Base-by-base conservation (phyloP, 441 rosid species). In the Lepidium campestre region DNA sequence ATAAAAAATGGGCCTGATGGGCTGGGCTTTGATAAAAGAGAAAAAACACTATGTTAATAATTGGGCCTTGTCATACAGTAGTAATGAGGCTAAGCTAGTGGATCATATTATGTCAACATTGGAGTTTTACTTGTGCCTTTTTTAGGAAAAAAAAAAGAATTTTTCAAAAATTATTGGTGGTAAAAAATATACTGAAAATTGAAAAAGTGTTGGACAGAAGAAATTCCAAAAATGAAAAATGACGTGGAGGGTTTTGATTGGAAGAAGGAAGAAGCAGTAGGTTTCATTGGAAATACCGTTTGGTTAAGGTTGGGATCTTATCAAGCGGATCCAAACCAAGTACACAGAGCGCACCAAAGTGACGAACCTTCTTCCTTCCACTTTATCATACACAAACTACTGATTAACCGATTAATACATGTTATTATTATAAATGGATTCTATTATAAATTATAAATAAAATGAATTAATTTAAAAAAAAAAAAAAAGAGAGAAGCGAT, bases 181-280 rank as follows among this genome's bases (percentile, higher is more conserved):
- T n/a, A 23, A 23, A 6, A 31, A 6, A 23, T 36, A 48, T 3
- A 25, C 3, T 25, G 32, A 12, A 23, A 6, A 7, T 5, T 10
- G 23, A 17, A 36, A 20, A 12, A 3, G 1, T 3, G 13, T 1
- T 12, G 5, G 48, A 10, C 25, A 10, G n/a, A 58, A 40, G 17
- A 58, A 40, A 25, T 40, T 5, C 15, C 44, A 62, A 62, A 29
- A 29, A 0, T 44, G 31, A 22, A 34, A 48, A 22, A 1, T 22
- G 15, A 62, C 63, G 75, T 70, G 70, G 65, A 47, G 1, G 53
- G 0, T 6, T 39, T 2, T 31, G 39, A 71, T 48, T 56, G 70
- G 70, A 25, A 13, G 58, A 71, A 15, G 29, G 6, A 50, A 19
- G 1, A 59, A 60, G 18, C 29, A 19, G 8, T 57, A 39, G 9